Evolutionary conservation across 2,329 filamentous ascomycete genomes (phyloP).

Genomic region (Neopestalotiopsis rosae): DNA sequence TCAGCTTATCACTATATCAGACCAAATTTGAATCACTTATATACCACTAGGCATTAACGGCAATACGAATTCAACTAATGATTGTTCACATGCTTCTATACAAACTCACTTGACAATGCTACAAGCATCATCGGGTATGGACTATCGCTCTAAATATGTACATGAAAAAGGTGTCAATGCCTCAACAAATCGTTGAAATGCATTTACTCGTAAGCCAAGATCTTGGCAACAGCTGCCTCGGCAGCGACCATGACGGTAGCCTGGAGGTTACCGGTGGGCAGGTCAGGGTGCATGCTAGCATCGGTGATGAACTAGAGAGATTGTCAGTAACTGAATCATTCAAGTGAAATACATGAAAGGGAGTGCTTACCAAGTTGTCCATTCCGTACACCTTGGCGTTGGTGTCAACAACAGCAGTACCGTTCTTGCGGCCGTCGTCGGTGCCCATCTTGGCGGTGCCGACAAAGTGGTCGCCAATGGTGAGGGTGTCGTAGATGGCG

Average conservation of each 20-base stretch:
- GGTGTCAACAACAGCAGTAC: conserved; percentile 30
- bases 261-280: conserved; percentile 16
- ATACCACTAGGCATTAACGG: too few relatives aligned
- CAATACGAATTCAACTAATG: too few relatives aligned
- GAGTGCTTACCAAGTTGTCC: conserved; percentile 14
- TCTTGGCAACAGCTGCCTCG: conserved; percentile 13
- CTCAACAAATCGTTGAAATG: not conserved
- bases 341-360: not conserved
- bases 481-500: not conserved
- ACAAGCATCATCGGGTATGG: not conserved
- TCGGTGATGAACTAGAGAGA: conserved; percentile 7
- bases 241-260: conserved; percentile 13
- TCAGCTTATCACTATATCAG: too few relatives aligned
- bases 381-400: conserved; percentile 17
- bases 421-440: conserved; percentile 58
- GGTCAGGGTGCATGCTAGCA: conserved; percentile 14
- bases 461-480: conserved; percentile 54
- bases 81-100: not conserved
- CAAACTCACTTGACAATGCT: not conserved
- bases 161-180: not conserved
- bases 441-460: conserved; percentile 66
- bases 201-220: conserved; percentile 11
- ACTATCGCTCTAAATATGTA: not conserved
- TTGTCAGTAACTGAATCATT: not conserved
- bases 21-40: too few relatives aligned